Evolutionary conservation across 331 rosid genomes (phyloP), one percentile per base, ranked within the genome.

Genomic region (Arachis monticola): DNA sequence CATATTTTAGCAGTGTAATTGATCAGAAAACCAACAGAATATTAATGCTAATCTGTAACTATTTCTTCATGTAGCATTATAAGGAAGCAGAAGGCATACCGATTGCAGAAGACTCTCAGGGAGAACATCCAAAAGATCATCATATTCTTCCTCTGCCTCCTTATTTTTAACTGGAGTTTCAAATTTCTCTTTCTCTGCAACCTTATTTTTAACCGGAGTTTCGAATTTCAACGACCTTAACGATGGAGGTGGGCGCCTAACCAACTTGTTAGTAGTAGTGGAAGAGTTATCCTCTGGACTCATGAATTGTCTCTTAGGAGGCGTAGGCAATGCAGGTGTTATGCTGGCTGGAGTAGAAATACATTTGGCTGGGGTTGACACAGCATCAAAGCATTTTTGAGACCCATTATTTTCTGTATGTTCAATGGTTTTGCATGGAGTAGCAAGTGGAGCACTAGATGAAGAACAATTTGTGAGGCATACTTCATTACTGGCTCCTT

Each of bases 31-130:
- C 0, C n/a, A 58, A 60, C 40, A 11, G 5, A 17, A 53, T 0
- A 30, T 53, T 17, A 17, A 17, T 17, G 22, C 22, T 17, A 17
- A 17, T 17, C 22, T 17, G 22, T 17, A 17, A 17, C 22, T 17
- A 17, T 17, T 17, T 17, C 22, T 31, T 8, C 12, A 13, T 5
- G 40, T n/a, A 13, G 67, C 53, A 31, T 31, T 42, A 11, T 22
- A 68, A 56, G 12, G 47, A 42, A 44, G 50, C 38, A 7, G 11
- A 52, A 8, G 50, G 58, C 93, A 63, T 91, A 91, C 98, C 81
- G 88, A 93, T 67, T 83, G 90, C 64, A 91, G 72, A 79, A 91
- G 88, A 73, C 77, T 80, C 72, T 72, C 69, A 1, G 93, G 80
- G 60, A 93, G 96, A 73, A 85, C 72, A 86, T 86, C 81, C 48